Evolutionary conservation across 306 rosid species (phyloP), one percentile per base, ranked within the genome.

Genomic region (Herpetospermum pedunculosum): DNA sequence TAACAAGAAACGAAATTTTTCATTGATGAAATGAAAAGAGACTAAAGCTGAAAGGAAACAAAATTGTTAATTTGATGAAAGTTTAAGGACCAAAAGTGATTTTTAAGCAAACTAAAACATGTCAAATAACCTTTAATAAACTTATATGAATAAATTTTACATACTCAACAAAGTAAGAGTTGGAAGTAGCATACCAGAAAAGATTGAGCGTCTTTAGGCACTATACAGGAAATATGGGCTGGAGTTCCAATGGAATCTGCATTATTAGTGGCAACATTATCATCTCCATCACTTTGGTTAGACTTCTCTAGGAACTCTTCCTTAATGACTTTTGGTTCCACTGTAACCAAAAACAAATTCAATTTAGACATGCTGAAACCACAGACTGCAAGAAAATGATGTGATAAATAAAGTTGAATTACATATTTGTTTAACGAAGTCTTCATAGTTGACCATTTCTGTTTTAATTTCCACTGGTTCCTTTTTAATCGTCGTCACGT

Each of bases 151-250:
- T 43, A 29, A 44, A 44, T 26, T 64, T 26, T 25, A 16, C 21
- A 14, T 14, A 3, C 19, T 69, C 28, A 69, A 38, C 74, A 15
- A 44, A 69, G 26, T 2, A 18, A 44, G 74, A 47, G 74, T 70
- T 70, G 38, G 35, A 54, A 23, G 54, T 69, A 68, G 77, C 82
- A 5, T 84, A 86, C 91, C 47, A 87, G 81, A 79, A 15, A 83
- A 50, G 78, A 53, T 43, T 19, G 58, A 80, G 57, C 18, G 49
- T 76, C 76, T 28, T 70, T 43, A 44, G 84, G 77, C 78, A 83
- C 81, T 71, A 76, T 62, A 54, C 82, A 79, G 65, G 86, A 83
- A 70, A 81, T 2, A 1, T 14, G 34, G 70, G 83, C 73, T 44
- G 47, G 54, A 62, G 19, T 76, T 69, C 63, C 76, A 57, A 70